Conservation (phyloP, 2,329 filamentous ascomycete genomes). For the Apiospora malaysiana region DNA sequence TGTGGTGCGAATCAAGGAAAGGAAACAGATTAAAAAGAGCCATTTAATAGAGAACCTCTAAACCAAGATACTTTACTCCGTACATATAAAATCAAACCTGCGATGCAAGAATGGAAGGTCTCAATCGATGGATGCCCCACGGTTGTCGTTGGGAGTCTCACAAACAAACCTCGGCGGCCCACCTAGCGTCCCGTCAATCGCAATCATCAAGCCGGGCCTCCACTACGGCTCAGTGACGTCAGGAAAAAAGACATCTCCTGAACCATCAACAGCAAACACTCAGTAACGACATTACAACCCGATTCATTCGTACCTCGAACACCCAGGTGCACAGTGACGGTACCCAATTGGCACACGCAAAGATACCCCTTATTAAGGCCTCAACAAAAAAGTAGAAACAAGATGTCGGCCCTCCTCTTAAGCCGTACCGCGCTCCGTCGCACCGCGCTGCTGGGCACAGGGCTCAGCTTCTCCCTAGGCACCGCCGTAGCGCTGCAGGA, state of each 20-base stretch:
- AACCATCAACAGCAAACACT: background rate
- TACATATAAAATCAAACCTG: background rate
- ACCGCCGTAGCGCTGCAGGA: conserved; percentile 36
- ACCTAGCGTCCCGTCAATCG: background rate
- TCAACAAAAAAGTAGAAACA: background rate
- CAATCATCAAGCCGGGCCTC: background rate
- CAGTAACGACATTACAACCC: background rate
- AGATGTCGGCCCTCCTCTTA: conserved; percentile 29
- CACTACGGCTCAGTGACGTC: background rate
- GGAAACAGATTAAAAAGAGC: too few species aligned
- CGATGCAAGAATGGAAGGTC: background rate
- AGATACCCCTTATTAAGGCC: background rate
- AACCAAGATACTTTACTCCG: too few species aligned
- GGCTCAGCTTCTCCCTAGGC: conserved; percentile 42
- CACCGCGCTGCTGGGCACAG: conserved; percentile 32
- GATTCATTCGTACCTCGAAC: background rate
- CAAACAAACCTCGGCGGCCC: background rate
- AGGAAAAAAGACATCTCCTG: background rate
- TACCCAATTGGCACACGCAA: background rate
- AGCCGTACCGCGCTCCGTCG: conserved; percentile 36
- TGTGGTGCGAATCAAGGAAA: too few species aligned
- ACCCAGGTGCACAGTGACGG: background rate
- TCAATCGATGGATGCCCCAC: background rate
- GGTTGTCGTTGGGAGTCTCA: background rate
- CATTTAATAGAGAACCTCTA: too few species aligned